phyloP scores from a whole-genome alignment of 371 early-diverging fungal genomes.

The Mortierella sp. region DNA sequence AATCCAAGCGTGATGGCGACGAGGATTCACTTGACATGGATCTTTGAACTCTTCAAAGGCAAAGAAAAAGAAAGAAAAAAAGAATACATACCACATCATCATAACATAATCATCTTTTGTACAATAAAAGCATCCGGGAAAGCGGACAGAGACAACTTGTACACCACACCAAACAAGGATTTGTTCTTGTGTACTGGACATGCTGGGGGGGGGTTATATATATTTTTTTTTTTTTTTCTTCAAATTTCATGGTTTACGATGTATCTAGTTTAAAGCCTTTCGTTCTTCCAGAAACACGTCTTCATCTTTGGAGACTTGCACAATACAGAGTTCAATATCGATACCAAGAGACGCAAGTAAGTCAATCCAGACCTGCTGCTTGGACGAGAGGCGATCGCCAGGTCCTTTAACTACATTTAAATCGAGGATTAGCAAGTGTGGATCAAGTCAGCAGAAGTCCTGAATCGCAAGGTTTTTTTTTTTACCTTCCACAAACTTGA shows the following conservation, averaged over 20 bases:
- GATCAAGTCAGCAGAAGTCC: neutral
- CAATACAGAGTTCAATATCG: conserved; percentile 76
- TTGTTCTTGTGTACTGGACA: neutral
- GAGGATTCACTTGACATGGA: conserved; percentile 48
- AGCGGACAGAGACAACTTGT: too few species aligned
- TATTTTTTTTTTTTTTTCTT: neutral
- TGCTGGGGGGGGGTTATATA: neutral
- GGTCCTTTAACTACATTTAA: conserved; percentile 77
- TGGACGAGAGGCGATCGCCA: conserved; percentile 77
- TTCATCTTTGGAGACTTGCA: conserved; percentile 66
- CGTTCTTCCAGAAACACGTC: conserved; percentile 56
- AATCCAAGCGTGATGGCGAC: conserved; percentile 17
- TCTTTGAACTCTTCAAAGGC: conserved; percentile 9
- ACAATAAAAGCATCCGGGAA: neutral
- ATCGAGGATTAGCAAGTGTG: neutral
- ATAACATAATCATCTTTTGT: neutral
- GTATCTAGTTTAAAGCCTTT: conserved; percentile 17
- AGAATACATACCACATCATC: neutral
- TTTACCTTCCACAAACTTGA: conserved; percentile 76
- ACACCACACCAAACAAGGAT: too few species aligned
- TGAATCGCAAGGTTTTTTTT: neutral
- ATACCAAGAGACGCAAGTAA: conserved; percentile 66
- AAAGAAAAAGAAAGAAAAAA: conserved; percentile 1
- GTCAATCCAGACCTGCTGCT: conserved; percentile 83
- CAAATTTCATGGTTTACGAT: too few species aligned